Conservation (phyloP, 768 basidiomycete species). For the Rhizopogon vinicolor region DNA sequence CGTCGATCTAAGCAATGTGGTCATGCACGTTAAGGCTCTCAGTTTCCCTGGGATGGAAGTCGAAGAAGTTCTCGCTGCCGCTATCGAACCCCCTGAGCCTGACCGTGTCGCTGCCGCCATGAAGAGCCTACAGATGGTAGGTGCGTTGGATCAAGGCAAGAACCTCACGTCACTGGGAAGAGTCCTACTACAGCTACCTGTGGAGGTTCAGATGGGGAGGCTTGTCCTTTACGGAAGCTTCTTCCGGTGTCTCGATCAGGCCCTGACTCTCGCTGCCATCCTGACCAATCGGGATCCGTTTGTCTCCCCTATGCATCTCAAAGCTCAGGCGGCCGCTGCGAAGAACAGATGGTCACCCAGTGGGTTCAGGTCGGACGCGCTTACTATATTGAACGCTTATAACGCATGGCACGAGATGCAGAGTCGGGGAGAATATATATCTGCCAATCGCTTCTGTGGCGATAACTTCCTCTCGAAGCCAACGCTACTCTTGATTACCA, state of each 20-base stretch:
- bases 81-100: conserved; percentile 85
- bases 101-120: conserved; percentile 78
- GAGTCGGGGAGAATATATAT: conserved; percentile 53
- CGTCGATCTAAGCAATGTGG: conserved; percentile 82
- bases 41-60: conserved; percentile 83
- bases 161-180: conserved; percentile 84
- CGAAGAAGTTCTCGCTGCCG: conserved; percentile 78
- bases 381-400: conserved; percentile 77
- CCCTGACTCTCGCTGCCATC: conserved; percentile 88
- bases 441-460: conserved; percentile 70
- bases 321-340: conserved; percentile 60
- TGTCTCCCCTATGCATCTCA: conserved; percentile 74
- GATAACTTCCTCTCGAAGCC: conserved; percentile 89
- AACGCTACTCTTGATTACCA: conserved; percentile 76
- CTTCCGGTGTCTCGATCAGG: conserved; percentile 88
- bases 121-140: conserved; percentile 75
- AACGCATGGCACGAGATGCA: conserved; percentile 78
- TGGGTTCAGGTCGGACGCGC: conserved; percentile 80
- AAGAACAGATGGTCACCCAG: conserved; percentile 77
- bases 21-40: conserved; percentile 95
- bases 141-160: conserved; percentile 74
- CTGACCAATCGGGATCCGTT: conserved; percentile 90
- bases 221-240: conserved; percentile 87
- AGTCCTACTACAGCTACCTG: conserved; percentile 83
- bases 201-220: conserved; percentile 87